phyloP scores from a whole-genome alignment of 495 filamentous ascomycete genomes.

The Terfezia boudieri region DNA sequence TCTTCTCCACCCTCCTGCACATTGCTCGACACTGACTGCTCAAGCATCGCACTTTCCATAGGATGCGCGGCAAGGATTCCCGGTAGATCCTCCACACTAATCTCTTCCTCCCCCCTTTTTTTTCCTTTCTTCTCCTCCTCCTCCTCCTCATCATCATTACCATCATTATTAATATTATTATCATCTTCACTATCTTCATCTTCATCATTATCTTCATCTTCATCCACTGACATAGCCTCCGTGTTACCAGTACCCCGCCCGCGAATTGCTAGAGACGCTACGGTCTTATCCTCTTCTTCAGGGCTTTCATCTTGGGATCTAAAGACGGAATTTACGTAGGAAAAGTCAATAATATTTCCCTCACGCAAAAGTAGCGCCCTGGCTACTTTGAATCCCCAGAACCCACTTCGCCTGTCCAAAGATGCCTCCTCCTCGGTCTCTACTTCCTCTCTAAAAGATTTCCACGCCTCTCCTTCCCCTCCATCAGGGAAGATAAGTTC shows the following conservation, averaged over 20 bases:
- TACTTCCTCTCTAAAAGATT: background rate
- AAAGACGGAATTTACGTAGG: conserved; percentile 33
- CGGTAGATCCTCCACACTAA: too few relatives aligned
- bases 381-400: conserved; percentile 29
- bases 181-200: conserved; percentile 10
- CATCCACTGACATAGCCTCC: conserved; percentile 2
- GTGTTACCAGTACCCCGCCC: background rate
- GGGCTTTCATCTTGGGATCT: background rate
- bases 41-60: too few relatives aligned
- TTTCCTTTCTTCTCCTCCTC: background rate
- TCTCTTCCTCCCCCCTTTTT: background rate
- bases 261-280: conserved; percentile 5
- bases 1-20: conserved; percentile 19
- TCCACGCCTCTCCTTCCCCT: background rate
- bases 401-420: background rate
- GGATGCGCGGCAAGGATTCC: too few relatives aligned
- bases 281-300: background rate
- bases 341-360: conserved; percentile 33
- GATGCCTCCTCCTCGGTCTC: background rate
- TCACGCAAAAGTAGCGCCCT: conserved; percentile 39
- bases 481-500: conserved; percentile 14
- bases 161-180: conserved; percentile 1
- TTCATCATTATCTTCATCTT: conserved; percentile 9
- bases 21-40: too few relatives aligned
- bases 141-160: conserved; percentile 17